Percentiles rank a stretch among this genome's conserved stretches.
Conservation (phyloP, 352 stramenopile species). For the Phytophthora aleatoria region DNA sequence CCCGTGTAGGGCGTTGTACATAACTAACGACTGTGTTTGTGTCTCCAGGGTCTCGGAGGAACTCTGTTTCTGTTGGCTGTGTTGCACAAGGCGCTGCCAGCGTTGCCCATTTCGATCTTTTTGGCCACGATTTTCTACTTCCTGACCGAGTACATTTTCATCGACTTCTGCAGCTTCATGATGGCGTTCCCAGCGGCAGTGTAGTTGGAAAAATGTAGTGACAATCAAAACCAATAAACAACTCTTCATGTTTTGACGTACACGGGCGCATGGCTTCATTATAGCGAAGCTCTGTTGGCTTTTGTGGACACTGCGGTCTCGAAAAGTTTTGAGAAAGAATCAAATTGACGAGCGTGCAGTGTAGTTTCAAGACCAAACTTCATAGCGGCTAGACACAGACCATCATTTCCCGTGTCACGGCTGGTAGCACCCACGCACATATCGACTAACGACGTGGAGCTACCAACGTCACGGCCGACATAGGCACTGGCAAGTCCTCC, state of each 20-base stretch:
- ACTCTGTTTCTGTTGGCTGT: conserved; percentile 96
- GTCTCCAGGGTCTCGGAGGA: conserved; percentile 82
- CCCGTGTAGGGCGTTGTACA: background rate
- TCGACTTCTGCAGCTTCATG: conserved; percentile 85
- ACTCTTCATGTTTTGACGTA: conserved; percentile 15
- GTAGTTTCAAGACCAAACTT: too few relatives aligned
- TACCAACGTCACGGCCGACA: too few relatives aligned
- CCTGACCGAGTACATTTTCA: conserved; percentile 81
- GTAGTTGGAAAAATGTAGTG: conserved; percentile 37
- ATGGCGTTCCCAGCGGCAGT: conserved; percentile 66
- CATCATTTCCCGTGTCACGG: too few relatives aligned
- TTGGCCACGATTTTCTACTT: conserved; percentile 85
- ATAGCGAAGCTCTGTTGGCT: too few relatives aligned
- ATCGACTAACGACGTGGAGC: too few relatives aligned
- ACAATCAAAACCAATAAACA: conserved; percentile 18
- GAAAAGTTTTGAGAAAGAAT: too few relatives aligned
- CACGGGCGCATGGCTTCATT: too few relatives aligned
- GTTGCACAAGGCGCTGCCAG: conserved; percentile 93
- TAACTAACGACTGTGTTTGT: conserved; percentile 5
- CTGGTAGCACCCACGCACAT: too few relatives aligned
- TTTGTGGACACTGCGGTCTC: too few relatives aligned
- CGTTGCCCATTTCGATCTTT: conserved; percentile 95
- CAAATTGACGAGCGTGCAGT: too few relatives aligned
- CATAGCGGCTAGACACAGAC: too few relatives aligned
- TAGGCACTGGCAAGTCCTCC: too few relatives aligned